Evolutionary conservation across 352 stramenopile genomes (phyloP).

Genomic region (Globisporangium spinosum): DNA sequence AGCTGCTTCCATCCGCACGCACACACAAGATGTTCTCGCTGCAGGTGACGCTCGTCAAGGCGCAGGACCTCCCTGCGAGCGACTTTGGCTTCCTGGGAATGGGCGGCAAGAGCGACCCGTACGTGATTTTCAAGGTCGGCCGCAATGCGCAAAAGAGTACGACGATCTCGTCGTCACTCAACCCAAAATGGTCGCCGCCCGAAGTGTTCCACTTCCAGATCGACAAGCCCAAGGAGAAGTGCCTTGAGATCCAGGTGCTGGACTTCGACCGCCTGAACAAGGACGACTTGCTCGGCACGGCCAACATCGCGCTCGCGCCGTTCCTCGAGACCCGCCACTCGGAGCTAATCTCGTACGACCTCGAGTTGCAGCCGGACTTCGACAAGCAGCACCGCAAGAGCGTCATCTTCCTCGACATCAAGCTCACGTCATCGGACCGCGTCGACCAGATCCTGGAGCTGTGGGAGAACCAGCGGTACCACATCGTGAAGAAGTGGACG

Average conservation of each 20-base stretch:
- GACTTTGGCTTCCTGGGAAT: slow-evolving; percentile 70
- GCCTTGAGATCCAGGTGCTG: slow-evolving; percentile 52
- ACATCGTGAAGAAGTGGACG: slow-evolving; percentile 77
- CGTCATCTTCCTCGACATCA: slow-evolving; percentile 57
- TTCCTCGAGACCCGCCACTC: slow-evolving; percentile 48
- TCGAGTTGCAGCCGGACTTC: slow-evolving; percentile 51
- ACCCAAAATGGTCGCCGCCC: slow-evolving; percentile 51
- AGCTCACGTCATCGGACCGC: slow-evolving; percentile 38
- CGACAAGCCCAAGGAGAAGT: slow-evolving; percentile 55
- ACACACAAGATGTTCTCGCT: slow-evolving; percentile 41
- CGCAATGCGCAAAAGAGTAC: slow-evolving; percentile 48
- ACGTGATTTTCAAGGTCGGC: slow-evolving; percentile 61
- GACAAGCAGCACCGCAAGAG: slow-evolving; percentile 60
- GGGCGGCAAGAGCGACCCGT: slow-evolving; percentile 73
- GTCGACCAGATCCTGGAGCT: slow-evolving; percentile 72
- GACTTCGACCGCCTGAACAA: slow-evolving; percentile 61
- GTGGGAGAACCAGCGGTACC: slow-evolving; percentile 83
- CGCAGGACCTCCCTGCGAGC: slow-evolving; percentile 45
- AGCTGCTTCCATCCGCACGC: not conserved
- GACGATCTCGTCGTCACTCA: slow-evolving; percentile 39
- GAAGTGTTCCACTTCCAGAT: slow-evolving; percentile 65
- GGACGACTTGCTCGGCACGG: slow-evolving; percentile 55
- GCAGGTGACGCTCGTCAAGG: slow-evolving; percentile 50
- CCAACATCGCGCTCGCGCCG: slow-evolving; percentile 43
- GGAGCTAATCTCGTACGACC: slow-evolving; percentile 50